Evolutionary conservation across 2,329 filamentous ascomycete species (phyloP).

Genomic region (Scedosporium dehoogii): DNA sequence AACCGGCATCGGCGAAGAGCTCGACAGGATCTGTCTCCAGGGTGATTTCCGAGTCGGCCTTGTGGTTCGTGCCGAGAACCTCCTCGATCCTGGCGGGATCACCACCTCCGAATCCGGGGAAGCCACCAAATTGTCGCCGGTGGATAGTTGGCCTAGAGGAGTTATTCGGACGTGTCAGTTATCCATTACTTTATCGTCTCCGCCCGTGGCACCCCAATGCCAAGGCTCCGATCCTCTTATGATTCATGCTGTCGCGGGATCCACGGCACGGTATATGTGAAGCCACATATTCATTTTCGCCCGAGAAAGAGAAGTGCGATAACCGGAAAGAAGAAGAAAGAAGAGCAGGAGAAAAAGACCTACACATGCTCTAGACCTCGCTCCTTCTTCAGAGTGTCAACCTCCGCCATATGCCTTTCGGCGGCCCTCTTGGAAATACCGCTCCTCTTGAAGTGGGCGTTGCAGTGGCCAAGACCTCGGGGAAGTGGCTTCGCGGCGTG

Average conservation of each 20-base stretch:
- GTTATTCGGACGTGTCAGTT: neutral
- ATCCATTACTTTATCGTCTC: no score
- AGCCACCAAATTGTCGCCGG: conserved; percentile 5
- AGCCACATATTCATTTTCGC: neutral
- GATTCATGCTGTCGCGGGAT: neutral
- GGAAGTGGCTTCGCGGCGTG: conserved; percentile 7
- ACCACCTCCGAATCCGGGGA: conserved; percentile 7
- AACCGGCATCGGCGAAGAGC: conserved; percentile 28
- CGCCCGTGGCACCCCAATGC: neutral
- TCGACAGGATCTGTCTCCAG: conserved; percentile 18
- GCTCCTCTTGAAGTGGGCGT: conserved; percentile 9
- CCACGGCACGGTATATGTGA: neutral
- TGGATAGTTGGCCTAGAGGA: conserved; percentile 8
- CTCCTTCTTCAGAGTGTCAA: conserved; percentile 5
- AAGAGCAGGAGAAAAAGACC: neutral
- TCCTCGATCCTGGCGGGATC: conserved; percentile 4
- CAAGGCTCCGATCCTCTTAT: neutral
- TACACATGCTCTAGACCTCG: conserved; percentile 10
- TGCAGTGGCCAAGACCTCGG: conserved; percentile 11
- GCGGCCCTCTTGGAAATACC: conserved; percentile 7
- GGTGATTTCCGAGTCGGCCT: conserved; percentile 23
- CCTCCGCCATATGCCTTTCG: conserved; percentile 10
- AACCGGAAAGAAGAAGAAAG: neutral
- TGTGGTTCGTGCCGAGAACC: conserved; percentile 25
- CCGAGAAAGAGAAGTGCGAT: neutral